Evolutionary conservation across 306 rosid species (phyloP).

Genomic region (Vigna angularis): DNA sequence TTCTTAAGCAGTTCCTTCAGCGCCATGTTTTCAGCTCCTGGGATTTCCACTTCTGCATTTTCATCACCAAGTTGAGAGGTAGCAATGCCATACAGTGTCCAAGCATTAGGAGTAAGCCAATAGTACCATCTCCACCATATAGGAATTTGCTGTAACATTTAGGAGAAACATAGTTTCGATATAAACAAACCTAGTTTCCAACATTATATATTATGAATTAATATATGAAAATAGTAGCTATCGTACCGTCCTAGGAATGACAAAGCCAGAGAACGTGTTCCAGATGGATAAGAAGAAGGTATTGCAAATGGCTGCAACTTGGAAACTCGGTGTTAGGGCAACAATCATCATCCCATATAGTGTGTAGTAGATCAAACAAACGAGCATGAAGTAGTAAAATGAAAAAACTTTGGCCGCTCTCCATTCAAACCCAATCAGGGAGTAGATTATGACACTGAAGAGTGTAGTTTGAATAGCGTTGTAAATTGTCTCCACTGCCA

Average conservation of each 20-base stretch:
- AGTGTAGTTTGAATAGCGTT: constrained; percentile 57
- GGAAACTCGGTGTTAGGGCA: constrained; percentile 72
- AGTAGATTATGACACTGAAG: constrained; percentile 55
- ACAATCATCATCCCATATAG: constrained; percentile 86
- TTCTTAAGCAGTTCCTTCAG: constrained; percentile 41
- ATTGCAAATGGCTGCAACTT: constrained; percentile 65
- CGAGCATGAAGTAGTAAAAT: constrained; percentile 72
- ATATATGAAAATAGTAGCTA: not conserved
- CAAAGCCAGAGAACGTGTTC: constrained; percentile 69
- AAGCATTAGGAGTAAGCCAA: constrained; percentile 52
- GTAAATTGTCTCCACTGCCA: constrained; percentile 70
- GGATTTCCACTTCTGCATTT: constrained; percentile 26
- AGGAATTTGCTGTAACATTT: constrained; percentile 63
- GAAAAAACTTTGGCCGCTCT: constrained; percentile 57
- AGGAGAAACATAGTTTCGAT: not conserved
- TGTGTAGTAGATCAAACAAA: constrained; percentile 73
- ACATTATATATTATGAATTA: not conserved
- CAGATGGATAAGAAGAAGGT: constrained; percentile 73
- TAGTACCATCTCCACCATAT: constrained; percentile 88
- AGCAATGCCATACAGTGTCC: constrained; percentile 52
- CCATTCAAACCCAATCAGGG: constrained; percentile 75
- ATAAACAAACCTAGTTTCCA: not conserved
- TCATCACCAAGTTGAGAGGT: constrained; percentile 49
- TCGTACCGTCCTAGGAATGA: constrained; percentile 62
- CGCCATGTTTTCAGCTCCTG: constrained; percentile 40